Evolutionary conservation across 169 alveolate species (phyloP).

Genomic region (Cystoisospora suis): DNA sequence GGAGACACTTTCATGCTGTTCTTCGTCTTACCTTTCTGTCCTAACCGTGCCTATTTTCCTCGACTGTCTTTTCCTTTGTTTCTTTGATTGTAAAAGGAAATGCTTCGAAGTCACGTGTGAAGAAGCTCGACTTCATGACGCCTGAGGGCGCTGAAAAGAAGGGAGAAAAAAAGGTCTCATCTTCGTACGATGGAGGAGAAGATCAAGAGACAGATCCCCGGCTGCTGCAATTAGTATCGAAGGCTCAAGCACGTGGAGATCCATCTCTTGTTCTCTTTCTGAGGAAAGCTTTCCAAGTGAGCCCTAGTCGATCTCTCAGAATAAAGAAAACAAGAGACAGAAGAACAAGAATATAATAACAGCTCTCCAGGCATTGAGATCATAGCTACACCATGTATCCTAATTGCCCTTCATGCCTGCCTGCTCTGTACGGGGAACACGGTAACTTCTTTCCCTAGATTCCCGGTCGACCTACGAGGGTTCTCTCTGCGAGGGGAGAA

Average conservation of each 20-base stretch:
- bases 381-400: neutral
- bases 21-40: no score
- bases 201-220: slow-evolving; percentile 19
- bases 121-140: slow-evolving; percentile 9
- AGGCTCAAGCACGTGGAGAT: neutral
- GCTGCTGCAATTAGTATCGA: neutral
- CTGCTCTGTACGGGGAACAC: no score
- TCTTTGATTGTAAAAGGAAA: no score
- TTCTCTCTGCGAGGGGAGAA: no score
- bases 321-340: no score
- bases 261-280: slow-evolving; percentile 1
- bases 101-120: neutral
- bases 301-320: neutral
- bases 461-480: no score
- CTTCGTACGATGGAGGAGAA: neutral
- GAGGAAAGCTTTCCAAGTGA: slow-evolving; percentile 4
- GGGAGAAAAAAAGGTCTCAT: neutral
- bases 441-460: no score
- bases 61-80: no score
- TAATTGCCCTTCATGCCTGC: neutral
- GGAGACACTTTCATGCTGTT: no score
- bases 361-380: neutral
- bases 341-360: no score
- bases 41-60: no score
- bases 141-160: neutral